phyloP scores from a whole-genome alignment of 2,329 filamentous ascomycete species.

The Fusarium zealandicum region DNA sequence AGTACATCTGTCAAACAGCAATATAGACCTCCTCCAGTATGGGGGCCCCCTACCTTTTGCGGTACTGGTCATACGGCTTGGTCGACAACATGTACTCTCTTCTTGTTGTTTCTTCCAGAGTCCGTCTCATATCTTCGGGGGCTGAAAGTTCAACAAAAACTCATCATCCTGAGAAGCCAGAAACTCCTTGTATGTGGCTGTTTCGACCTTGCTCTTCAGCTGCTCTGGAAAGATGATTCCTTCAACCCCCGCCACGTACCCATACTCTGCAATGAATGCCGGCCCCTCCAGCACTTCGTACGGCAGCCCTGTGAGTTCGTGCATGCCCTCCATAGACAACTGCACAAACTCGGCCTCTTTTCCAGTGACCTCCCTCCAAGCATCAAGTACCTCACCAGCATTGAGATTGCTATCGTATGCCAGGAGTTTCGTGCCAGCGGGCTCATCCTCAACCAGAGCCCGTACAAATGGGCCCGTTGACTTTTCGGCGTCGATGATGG shows the following conservation, averaged over 20 bases:
- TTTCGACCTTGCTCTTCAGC: constrained; percentile 46
- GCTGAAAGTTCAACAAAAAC: constrained; percentile 4
- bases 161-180: constrained; percentile 31
- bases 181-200: constrained; percentile 43
- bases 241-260: constrained; percentile 51
- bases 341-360: constrained; percentile 45
- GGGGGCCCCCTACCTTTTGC: too few relatives aligned
- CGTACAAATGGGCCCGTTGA: constrained; percentile 55
- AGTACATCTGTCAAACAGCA: too few relatives aligned
- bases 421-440: constrained; percentile 50
- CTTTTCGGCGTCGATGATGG: constrained; percentile 49
- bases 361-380: constrained; percentile 49
- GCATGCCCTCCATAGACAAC: constrained; percentile 45
- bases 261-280: constrained; percentile 48
- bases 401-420: constrained; percentile 53
- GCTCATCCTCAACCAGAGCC: constrained; percentile 52
- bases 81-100: too few relatives aligned
- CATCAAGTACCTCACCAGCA: constrained; percentile 43
- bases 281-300: constrained; percentile 49
- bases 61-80: too few relatives aligned
- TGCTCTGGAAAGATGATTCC: constrained; percentile 49
- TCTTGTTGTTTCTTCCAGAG: too few relatives aligned
- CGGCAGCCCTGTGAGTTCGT: constrained; percentile 44
- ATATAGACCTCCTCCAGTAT: too few relatives aligned
- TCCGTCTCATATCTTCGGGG: too few relatives aligned